Conservation (phyloP, 495 filamentous ascomycete genomes). For the Talaromyces wortmannii region DNA sequence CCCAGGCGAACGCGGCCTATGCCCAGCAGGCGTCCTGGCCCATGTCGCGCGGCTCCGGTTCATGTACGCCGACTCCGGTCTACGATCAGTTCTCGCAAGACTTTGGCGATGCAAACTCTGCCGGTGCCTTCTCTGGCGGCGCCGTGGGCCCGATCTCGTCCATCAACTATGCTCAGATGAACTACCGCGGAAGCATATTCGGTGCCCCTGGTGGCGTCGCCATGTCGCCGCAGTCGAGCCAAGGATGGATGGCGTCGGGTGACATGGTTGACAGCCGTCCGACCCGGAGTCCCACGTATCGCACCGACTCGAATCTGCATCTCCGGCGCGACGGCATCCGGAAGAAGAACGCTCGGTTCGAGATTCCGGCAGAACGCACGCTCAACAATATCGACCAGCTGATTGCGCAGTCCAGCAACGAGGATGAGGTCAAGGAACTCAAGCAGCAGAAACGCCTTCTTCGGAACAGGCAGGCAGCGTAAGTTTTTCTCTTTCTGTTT, state of each 20-base stretch:
- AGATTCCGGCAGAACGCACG: constrained; percentile 90
- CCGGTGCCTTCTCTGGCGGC: constrained; percentile 46
- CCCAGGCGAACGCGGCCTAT: constrained; percentile 37
- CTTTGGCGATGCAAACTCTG: constrained; percentile 45
- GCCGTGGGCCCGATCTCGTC: constrained; percentile 42
- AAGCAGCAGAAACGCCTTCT: constrained; percentile 97
- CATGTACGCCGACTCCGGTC: constrained; percentile 50
- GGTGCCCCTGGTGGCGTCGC: constrained; percentile 38
- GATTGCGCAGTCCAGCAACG: constrained; percentile 81
- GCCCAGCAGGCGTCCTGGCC: constrained; percentile 44
- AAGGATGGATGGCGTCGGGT: constrained; percentile 56
- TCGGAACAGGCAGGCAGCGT: constrained; percentile 94
- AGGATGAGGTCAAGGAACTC: constrained; percentile 93
- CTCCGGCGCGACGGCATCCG: constrained; percentile 84
- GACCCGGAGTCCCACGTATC: constrained; percentile 71
- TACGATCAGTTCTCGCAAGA: constrained; percentile 63
- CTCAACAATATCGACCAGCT: constrained; percentile 91
- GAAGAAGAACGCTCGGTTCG: constrained; percentile 99
- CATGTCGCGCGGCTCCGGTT: constrained; percentile 41
- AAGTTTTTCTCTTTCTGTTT: constrained; percentile 33
- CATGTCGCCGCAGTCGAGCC: constrained; percentile 55
- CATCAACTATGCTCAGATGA: constrained; percentile 39
- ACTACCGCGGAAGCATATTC: constrained; percentile 30
- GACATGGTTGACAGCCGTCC: constrained; percentile 54
- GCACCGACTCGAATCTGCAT: constrained; percentile 71